phyloP scores from a whole-genome alignment of 371 early-diverging fungal genomes.

The Pancytospora epiphaga region DNA sequence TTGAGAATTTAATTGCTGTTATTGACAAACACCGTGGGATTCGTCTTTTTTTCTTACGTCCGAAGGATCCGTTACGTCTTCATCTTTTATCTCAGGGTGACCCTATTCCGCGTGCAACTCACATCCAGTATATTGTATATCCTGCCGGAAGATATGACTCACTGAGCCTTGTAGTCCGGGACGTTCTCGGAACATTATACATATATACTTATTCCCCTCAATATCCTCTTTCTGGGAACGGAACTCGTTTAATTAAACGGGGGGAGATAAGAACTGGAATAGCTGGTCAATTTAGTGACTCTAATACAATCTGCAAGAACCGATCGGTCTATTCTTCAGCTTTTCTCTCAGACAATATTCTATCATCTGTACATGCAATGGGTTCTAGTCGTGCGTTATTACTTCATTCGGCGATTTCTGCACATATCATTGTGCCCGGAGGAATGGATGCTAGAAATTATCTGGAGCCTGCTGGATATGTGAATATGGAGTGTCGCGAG shows the following conservation, averaged over 20 bases:
- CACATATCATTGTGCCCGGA: neutral
- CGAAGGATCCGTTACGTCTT: constrained; percentile 52
- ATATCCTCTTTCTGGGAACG: constrained; percentile 47
- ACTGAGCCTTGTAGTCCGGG: constrained; percentile 10
- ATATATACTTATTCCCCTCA: constrained; percentile 55
- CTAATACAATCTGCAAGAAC: neutral
- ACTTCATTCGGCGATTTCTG: neutral
- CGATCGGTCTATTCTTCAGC: neutral
- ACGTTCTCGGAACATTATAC: constrained; percentile 24
- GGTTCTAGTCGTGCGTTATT: neutral
- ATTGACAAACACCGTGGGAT: constrained; percentile 58
- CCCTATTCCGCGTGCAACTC: constrained; percentile 12
- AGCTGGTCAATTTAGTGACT: neutral
- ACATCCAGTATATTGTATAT: constrained; percentile 16
- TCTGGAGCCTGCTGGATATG: neutral
- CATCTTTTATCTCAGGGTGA: constrained; percentile 48
- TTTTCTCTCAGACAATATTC: neutral
- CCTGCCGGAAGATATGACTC: constrained; percentile 3
- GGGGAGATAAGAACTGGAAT: constrained; percentile 35
- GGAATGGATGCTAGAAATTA: constrained; percentile 11
- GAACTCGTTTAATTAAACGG: constrained; percentile 47
- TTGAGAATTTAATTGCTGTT: constrained; percentile 56
- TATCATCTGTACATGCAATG: neutral
- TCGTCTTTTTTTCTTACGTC: constrained; percentile 56
- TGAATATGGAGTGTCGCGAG: constrained; percentile 21